Conservation (phyloP, 768 basidiomycete genomes). For the Albatrellus ellisii region DNA sequence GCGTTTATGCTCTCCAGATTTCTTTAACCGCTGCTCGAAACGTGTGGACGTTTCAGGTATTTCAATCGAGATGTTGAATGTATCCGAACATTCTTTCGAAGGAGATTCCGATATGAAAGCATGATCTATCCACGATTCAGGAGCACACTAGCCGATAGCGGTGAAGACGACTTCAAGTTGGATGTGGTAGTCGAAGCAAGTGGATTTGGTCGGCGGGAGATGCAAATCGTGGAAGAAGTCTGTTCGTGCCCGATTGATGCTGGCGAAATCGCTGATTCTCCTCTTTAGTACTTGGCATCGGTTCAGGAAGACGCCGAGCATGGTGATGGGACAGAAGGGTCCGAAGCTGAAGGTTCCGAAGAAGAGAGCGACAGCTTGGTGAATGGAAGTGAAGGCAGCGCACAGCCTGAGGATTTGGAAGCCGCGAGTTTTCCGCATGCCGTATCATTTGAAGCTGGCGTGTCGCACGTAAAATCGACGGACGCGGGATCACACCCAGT, state of each 20-base stretch:
- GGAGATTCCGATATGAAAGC: slow-evolving; percentile 90
- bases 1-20: slow-evolving; percentile 16
- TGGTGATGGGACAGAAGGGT: slow-evolving; percentile 10
- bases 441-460: too few species aligned
- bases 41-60: slow-evolving; percentile 72
- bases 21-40: background rate
- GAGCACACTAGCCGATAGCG: slow-evolving; percentile 38
- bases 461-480: too few species aligned
- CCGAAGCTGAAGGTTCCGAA: slow-evolving; percentile 21
- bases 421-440: background rate
- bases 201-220: slow-evolving; percentile 79
- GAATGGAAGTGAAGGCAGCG: background rate
- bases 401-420: background rate
- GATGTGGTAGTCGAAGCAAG: slow-evolving; percentile 92
- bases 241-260: background rate
- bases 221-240: slow-evolving; percentile 77
- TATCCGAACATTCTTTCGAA: slow-evolving; percentile 83
- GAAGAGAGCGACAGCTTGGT: slow-evolving; percentile 18
- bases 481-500: too few species aligned
- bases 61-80: slow-evolving; percentile 98
- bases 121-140: slow-evolving; percentile 78
- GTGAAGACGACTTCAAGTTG: slow-evolving; percentile 45
- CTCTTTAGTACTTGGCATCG: slow-evolving; percentile 14
- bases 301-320: slow-evolving; percentile 15
- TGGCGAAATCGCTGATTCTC: slow-evolving; percentile 4